A percentile compares a stretch with the other conserved stretches of the same genome.
These are phyloP conservation scores for Chlorociboria aeruginascens DNA, from an alignment of 495 filamentous ascomycete genomes.

Conservation along the genomic window DNA sequence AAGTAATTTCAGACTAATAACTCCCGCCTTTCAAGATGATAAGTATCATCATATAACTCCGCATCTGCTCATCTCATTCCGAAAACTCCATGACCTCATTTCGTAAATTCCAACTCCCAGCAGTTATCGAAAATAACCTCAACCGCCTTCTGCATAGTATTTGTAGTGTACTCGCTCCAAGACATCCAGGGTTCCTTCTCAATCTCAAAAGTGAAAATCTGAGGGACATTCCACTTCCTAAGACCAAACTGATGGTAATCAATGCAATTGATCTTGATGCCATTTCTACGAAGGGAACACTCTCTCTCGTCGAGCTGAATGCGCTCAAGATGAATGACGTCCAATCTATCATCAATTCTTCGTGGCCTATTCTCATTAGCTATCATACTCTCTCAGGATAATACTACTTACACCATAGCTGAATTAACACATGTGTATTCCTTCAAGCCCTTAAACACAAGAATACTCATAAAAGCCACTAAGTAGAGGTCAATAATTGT, in stretches of 20 bases:
- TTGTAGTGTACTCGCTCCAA: too few relatives aligned
- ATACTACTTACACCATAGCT: not conserved
- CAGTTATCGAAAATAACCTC: too few relatives aligned
- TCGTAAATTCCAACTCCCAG: too few relatives aligned
- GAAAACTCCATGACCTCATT: too few relatives aligned
- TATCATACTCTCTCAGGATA: not conserved
- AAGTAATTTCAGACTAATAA: too few relatives aligned
- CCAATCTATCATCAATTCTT: not conserved
- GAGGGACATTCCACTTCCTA: not conserved
- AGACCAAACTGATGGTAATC: too few relatives aligned
- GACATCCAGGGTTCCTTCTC: not conserved
- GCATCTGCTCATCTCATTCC: too few relatives aligned
- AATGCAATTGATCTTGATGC: too few relatives aligned
- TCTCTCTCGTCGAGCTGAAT: not conserved
- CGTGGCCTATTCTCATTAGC: not conserved
- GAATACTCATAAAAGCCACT: not conserved
- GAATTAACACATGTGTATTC: too few relatives aligned
- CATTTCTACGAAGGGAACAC: not conserved
- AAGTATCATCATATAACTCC: too few relatives aligned
- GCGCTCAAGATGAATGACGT: not conserved
- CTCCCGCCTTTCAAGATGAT: too few relatives aligned
- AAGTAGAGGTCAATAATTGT: not conserved
- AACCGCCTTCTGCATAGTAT: too few relatives aligned
- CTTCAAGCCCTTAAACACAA: not conserved
- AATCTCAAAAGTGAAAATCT: not conserved